Base-by-base conservation (phyloP, 129 eudicot genomes). In the Helianthus tuberosus region DNA sequence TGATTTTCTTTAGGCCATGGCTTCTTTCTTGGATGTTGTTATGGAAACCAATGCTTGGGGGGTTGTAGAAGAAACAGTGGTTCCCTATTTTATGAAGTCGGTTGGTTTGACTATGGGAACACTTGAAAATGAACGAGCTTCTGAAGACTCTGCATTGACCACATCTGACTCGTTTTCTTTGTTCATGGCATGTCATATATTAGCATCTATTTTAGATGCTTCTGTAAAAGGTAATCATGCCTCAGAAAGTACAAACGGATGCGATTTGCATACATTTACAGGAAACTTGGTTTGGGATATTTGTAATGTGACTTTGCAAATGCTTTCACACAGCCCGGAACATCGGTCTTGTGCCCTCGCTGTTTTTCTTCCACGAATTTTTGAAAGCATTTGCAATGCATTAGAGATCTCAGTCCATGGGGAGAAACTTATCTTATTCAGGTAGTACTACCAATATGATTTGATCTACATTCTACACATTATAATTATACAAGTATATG, bases 281-380 rank as follows among this genome's bases (percentile, higher is more conserved):
- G 84, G 74, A 59, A 87, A 85, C 73, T 58, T 95, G 75, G 84
- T 95, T 16, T 84, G 92, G 94, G 96, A 91, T 78, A 78, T 95
- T 15, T 80, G 89, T 73, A 76, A 81, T 44, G 46, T 91, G 80
- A 80, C 85, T 61, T 66, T 87, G 64, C 74, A 75, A 71, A 91
- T 95, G 99, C 84, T 95, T 78, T 82, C 77, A 55, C 87, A 85
- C 64, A 89, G 87, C 72, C 72, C 70, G 68, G 97, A 89, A 62
- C 99, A 91, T 78, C 89, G 97, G 47, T 85, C 96, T 75, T 84
- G 78, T 79, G 93, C 96, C 73, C 77, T 86, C 69, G 65, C 80
- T 54, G 72, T 80, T 73, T 84, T 95, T 51, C 90, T 95, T 79
- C 97, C 99, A 54, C 75, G 53, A 74, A 65, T 95, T 68, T 61